Conservation (phyloP, 345 rosid genomes). For the Brassica incana region DNA sequence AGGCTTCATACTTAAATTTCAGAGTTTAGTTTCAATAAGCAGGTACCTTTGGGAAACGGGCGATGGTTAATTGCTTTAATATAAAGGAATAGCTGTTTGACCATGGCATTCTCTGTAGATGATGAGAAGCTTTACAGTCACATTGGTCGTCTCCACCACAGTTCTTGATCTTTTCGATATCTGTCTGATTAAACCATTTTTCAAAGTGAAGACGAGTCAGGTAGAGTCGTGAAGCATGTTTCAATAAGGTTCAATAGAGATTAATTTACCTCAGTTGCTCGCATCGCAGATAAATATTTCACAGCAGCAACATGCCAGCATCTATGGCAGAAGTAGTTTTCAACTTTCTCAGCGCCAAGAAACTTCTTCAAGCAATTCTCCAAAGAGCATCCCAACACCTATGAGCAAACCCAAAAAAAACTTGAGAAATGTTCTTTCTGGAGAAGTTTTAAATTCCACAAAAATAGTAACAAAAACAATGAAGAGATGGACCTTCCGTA, state of each 20-base stretch:
- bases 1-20: not conserved
- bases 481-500: constrained; percentile 49
- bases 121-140: constrained; percentile 46
- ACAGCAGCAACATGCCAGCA: constrained; percentile 87
- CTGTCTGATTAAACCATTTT: constrained; percentile 41
- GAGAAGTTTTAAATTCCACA: not conserved
- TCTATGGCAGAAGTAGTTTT: constrained; percentile 64
- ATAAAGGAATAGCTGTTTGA: constrained; percentile 61
- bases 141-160: constrained; percentile 63
- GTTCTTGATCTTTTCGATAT: constrained; percentile 52
- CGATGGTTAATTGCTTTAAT: constrained; percentile 58
- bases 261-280: constrained; percentile 51
- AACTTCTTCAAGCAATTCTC: constrained; percentile 75
- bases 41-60: constrained; percentile 73
- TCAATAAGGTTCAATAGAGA: not conserved
- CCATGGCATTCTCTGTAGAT: constrained; percentile 67
- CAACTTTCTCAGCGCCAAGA: constrained; percentile 56
- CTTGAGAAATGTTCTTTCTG: not conserved
- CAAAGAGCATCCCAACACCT: constrained; percentile 64
- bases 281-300: constrained; percentile 52
- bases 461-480: not conserved
- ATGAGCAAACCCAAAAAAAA: constrained; percentile 22
- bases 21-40: not conserved
- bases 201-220: constrained; percentile 6
- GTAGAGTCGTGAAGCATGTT: not conserved